Evolutionary conservation across 2,329 filamentous ascomycete species (phyloP).

Genomic region (Neofusicoccum parvum): DNA sequence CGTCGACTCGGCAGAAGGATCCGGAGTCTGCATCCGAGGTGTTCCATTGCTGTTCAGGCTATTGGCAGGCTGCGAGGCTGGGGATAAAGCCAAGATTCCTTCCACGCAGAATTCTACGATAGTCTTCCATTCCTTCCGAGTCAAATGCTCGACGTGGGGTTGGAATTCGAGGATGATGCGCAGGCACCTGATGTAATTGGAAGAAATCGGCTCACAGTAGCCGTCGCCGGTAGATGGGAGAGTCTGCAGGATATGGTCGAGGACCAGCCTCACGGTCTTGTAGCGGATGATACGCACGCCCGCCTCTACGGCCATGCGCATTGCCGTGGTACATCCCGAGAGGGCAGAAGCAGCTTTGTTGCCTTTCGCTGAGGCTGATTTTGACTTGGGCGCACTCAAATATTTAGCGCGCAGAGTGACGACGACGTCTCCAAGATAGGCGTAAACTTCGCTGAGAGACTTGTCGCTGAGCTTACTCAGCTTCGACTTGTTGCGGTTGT

Average conservation of each 20-base stretch:
- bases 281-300: constrained; percentile 68
- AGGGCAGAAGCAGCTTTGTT: constrained; percentile 52
- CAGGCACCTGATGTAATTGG: constrained; percentile 79
- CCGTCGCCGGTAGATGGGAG: constrained; percentile 64
- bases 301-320: constrained; percentile 72
- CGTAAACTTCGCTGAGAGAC: constrained; percentile 78
- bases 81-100: constrained; percentile 50
- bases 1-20: constrained; percentile 32
- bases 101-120: constrained; percentile 72
- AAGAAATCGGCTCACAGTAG: constrained; percentile 69
- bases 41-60: constrained; percentile 28
- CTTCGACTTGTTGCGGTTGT: constrained; percentile 50
- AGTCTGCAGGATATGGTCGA: constrained; percentile 80
- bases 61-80: constrained; percentile 29
- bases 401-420: neutral
- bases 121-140: constrained; percentile 66
- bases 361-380: neutral
- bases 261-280: constrained; percentile 76
- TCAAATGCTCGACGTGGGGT: constrained; percentile 79
- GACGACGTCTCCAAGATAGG: constrained; percentile 39
- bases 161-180: constrained; percentile 69
- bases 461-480: constrained; percentile 66
- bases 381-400: neutral
- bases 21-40: constrained; percentile 21
- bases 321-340: constrained; percentile 67